These are phyloP conservation scores for Camellia lanceoleosa DNA, from an alignment of 148 eudicot species.

Conservation along the genomic window DNA sequence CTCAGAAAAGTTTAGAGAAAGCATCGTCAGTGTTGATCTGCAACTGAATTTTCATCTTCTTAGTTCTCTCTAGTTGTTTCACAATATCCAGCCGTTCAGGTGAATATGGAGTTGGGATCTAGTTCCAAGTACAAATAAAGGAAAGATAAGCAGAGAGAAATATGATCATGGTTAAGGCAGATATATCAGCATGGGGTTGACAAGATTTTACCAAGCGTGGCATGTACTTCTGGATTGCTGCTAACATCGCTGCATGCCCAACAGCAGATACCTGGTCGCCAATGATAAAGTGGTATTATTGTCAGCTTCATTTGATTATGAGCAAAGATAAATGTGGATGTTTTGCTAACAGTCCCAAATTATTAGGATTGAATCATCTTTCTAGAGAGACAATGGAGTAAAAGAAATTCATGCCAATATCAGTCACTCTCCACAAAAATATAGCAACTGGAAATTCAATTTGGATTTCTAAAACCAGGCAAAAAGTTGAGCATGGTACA, in stretches of 20 bases:
- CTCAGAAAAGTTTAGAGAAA: background rate
- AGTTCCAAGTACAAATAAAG: background rate
- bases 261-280: constrained; percentile 42
- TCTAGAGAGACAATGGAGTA: too few species aligned
- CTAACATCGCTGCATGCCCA: constrained; percentile 52
- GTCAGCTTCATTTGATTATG: background rate
- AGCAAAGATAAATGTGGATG: background rate
- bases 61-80: constrained; percentile 46
- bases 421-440: background rate
- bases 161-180: background rate
- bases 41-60: constrained; percentile 38
- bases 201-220: constrained; percentile 36
- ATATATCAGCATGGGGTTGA: background rate
- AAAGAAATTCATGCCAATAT: background rate
- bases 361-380: too few species aligned
- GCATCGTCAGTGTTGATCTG: constrained; percentile 13
- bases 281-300: background rate
- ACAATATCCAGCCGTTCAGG: constrained; percentile 37
- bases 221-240: constrained; percentile 44
- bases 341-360: too few species aligned
- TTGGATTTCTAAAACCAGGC: too few species aligned
- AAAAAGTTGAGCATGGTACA: too few species aligned
- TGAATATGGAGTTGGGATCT: constrained; percentile 52
- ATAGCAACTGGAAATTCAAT: background rate
- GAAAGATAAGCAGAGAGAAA: background rate